Percentiles rank a stretch among this genome's conserved stretches.
These are phyloP conservation scores for Phytophthora sojae DNA, from an alignment of 352 stramenopile species.

Conservation along the genomic window DNA sequence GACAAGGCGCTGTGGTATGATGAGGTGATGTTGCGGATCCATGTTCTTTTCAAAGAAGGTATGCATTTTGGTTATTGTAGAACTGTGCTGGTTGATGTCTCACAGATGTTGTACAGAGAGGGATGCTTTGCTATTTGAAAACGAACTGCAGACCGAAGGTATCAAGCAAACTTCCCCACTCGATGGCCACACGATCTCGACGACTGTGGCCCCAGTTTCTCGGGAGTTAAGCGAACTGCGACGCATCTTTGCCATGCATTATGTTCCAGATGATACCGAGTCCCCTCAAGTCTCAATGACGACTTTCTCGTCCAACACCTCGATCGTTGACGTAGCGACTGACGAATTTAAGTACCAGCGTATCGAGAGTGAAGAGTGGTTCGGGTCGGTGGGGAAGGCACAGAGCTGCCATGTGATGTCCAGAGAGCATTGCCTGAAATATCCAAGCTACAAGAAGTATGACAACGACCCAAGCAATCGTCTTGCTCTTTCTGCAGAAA, in stretches of 20 bases:
- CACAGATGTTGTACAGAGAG: conserved; percentile 5
- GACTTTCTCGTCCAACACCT: conserved; percentile 12
- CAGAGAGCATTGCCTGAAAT: too few species aligned
- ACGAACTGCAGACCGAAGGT: not conserved
- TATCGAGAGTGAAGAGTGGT: too few species aligned
- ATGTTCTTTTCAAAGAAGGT: conserved; percentile 10
- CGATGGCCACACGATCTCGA: not conserved
- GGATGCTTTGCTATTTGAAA: conserved; percentile 15
- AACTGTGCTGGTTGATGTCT: not conserved
- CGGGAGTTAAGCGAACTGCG: conserved; percentile 5
- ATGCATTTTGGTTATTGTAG: not conserved
- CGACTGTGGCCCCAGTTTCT: conserved; percentile 8
- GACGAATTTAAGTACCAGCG: too few species aligned
- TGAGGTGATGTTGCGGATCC: not conserved
- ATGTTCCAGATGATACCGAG: conserved; percentile 14
- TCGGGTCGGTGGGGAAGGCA: too few species aligned
- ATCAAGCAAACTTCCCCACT: not conserved
- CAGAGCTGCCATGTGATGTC: too few species aligned
- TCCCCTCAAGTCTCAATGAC: conserved; percentile 15
- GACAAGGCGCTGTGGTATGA: conserved; percentile 24
- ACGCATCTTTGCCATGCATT: conserved; percentile 4
- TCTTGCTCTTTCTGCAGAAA: too few species aligned
- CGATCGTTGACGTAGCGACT: too few species aligned
- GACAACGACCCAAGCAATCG: too few species aligned
- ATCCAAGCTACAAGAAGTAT: too few species aligned